Evolutionary conservation across 345 rosid genomes (phyloP).

Genomic region (Euclidium syriacum): DNA sequence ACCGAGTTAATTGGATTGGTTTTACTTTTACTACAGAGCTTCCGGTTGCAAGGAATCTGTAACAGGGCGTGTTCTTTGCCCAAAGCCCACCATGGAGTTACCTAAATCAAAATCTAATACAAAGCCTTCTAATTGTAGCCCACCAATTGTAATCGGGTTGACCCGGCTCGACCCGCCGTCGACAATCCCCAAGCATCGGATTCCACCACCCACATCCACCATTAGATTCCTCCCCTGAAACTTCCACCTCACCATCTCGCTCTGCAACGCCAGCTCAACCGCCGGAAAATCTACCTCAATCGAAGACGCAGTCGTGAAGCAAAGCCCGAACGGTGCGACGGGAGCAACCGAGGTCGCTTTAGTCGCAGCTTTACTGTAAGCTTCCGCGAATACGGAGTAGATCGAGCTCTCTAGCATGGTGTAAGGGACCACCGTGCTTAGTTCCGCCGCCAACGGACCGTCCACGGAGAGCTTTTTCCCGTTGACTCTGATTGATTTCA

Average conservation of each 20-base stretch:
- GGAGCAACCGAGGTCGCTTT: slow-evolving; percentile 39
- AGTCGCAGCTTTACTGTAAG: slow-evolving; percentile 41
- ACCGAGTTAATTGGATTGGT: slow-evolving; percentile 1
- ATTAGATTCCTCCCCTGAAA: slow-evolving; percentile 47
- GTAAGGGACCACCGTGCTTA: slow-evolving; percentile 68
- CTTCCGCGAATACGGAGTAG: slow-evolving; percentile 36
- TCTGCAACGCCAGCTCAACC: slow-evolving; percentile 68
- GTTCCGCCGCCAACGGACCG: slow-evolving; percentile 29
- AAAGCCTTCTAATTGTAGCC: slow-evolving; percentile 66
- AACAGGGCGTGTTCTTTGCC: slow-evolving; percentile 32
- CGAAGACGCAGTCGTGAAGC: slow-evolving; percentile 30
- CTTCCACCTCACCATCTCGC: slow-evolving; percentile 90
- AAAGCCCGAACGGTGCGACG: slow-evolving; percentile 53
- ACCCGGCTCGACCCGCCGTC: slow-evolving; percentile 51
- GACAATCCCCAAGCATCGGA: slow-evolving; percentile 61
- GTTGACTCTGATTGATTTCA: slow-evolving; percentile 52
- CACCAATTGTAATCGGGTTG: slow-evolving; percentile 55
- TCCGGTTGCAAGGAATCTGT: background rate
- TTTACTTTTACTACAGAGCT: slow-evolving; percentile 7
- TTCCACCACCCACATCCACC: slow-evolving; percentile 48
- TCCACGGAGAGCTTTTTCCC: slow-evolving; percentile 36
- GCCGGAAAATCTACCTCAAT: slow-evolving; percentile 37
- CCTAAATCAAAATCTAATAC: slow-evolving; percentile 62
- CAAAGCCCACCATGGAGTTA: slow-evolving; percentile 61
- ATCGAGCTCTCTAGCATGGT: slow-evolving; percentile 56